These are phyloP conservation scores for Astrothelium subdiscretum DNA, from an alignment of 495 filamentous ascomycete genomes.

Conservation along the genomic window DNA sequence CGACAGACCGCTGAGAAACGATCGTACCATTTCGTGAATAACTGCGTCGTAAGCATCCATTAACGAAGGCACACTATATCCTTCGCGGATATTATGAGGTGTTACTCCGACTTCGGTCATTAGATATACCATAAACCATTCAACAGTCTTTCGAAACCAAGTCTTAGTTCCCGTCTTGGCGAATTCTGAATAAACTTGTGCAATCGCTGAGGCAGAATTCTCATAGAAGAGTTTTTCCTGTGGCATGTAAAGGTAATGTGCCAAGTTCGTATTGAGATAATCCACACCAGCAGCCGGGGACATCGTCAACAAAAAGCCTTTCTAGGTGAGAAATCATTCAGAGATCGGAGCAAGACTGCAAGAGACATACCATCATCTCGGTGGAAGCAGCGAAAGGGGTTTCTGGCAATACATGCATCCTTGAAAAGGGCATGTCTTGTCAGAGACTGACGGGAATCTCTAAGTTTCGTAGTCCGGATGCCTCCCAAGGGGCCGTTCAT, in stretches of 20 bases:
- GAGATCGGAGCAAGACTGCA: neutral
- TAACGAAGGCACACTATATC: conserved; percentile 20
- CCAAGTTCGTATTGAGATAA: conserved; percentile 23
- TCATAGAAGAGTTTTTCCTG: conserved; percentile 19
- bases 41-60: conserved; percentile 19
- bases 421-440: conserved; percentile 19
- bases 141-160: conserved; percentile 23
- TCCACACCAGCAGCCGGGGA: conserved; percentile 23
- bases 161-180: conserved; percentile 20
- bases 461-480: conserved; percentile 13
- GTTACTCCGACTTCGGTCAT: conserved; percentile 22
- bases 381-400: conserved; percentile 24
- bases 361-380: conserved; percentile 16
- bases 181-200: conserved; percentile 20
- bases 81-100: conserved; percentile 20
- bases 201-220: conserved; percentile 20
- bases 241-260: conserved; percentile 16
- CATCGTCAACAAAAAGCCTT: conserved; percentile 18
- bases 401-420: conserved; percentile 21
- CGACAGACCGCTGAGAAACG: neutral
- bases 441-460: conserved; percentile 14
- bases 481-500: conserved; percentile 11
- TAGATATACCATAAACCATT: conserved; percentile 24
- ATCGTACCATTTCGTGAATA: conserved; percentile 19
- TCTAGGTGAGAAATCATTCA: neutral